Evolutionary conservation across 1,284 basidiomycete genomes (phyloP), one percentile per base, ranked within the genome.

Genomic region (Phellopilus nigrolimitatus): DNA sequence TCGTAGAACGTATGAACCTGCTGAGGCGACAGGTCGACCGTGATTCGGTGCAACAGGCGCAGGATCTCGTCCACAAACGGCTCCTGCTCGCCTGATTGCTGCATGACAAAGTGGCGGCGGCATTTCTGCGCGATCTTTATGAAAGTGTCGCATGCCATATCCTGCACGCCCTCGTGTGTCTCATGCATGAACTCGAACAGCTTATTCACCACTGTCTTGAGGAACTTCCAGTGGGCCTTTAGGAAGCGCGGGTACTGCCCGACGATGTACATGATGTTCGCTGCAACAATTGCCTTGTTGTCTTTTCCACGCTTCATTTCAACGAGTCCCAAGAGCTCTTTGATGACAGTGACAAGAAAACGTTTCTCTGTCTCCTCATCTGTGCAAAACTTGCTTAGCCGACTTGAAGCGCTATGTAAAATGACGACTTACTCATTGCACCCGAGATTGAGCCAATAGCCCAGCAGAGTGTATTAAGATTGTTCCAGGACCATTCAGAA

Each of bases 141-240:
- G 71, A 99, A 99, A 0, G 97, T 99, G 69, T 99, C 97, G 69
- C 97, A 99, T 43, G 97, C 97, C 97, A 99, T 99, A 70, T 99
- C 97, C 70, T 99, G 97, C 9, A 99, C 97, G 76, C 91, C 95
- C 74, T 99, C 97, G 65, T 99, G 97, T 0, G 93, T 97, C 73
- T 99, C 97, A 71, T 99, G 97, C 95, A 99, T 99, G 68, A 99
- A 99, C 68, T 99, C 97, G 68, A 99, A 99, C 15, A 99, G 77
- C 71, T 99, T 99, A 76, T 99, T 99, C 59, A 99, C 97, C 45
- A 99, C 97, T 3, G 97, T 99, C 78, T 99, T 99, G 66, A 99
- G 74, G 82, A 99, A 99, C 73, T 98, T 99, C 97, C 97, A 99
- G 68, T 99, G 97, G 19, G 97, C 97, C 69, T 99, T 99, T 64